Base-by-base conservation (phyloP, 1,139 yeast species). In the Yamadazyma friedrichii region DNA sequence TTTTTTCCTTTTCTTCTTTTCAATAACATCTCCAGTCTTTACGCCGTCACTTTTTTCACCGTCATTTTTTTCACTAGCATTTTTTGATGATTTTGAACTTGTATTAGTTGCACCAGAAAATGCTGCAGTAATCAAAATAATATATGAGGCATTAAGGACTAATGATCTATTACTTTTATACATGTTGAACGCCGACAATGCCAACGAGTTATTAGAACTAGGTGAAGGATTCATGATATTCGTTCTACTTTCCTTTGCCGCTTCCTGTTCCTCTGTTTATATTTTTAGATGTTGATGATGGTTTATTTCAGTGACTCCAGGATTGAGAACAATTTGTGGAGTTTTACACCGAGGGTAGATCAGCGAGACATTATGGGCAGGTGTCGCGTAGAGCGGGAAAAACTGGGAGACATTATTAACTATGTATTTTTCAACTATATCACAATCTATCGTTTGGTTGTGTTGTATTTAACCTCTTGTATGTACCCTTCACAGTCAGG, bases 111-210 rank as follows among this genome's bases (percentile, higher is more conserved):
- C 76, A 3, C 75, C 73, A 0, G 74, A 56, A 46, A 73, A 71
- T 2, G 76, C 76, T 3, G 76, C 70, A 0, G 75, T 70, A 33
- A 75, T 60, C 32, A 75, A 61, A 27, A 75, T 57, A 36, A 74
- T 63, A 50, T 76, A 78, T 1, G 79, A 73, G 3, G 77, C 62
- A 47, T 77, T 71, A 39, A 78, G 60, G 8, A 81, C 65, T 25
- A 70, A 53, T 25, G 76, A 69, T 49, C 81, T 61, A 55, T 76
- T 76, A 40, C 70, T 61, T 54, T 67, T 62, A 49, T 72, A 72
- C 25, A 70, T 64, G 41, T 62, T 61, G 40, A 70, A 54, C n/a
- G 65, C 50, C 26, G 67, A 56, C n/a, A 48, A 33, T 4, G 59
- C 61, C 34, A 59, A 43, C 8, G 54, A 42, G 15, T 42, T 36